phyloP scores from a whole-genome alignment of 2,329 filamentous ascomycete species.

The Diaporthe ilicicola region DNA sequence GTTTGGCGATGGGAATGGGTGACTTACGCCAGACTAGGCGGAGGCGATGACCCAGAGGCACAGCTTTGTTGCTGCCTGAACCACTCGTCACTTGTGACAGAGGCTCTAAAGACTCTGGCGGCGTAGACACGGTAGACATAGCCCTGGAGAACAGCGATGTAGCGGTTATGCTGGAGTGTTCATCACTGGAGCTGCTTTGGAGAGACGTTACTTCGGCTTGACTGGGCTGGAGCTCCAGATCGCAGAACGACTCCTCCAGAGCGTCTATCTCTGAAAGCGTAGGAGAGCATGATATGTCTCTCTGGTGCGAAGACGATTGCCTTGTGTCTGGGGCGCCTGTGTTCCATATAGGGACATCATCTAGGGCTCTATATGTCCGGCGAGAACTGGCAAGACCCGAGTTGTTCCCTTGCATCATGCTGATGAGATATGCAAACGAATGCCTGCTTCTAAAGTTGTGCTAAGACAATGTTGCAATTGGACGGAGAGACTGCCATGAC shows the following conservation, averaged over 20 bases:
- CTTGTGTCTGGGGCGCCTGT: neutral
- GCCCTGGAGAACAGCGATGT: neutral
- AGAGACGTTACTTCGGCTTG: neutral
- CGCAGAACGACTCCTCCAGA: slow-evolving; percentile 24
- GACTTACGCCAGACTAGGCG: slow-evolving; percentile 28
- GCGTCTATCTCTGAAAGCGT: slow-evolving; percentile 30
- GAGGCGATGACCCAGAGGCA: neutral
- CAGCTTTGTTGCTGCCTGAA: neutral
- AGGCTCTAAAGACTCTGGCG: neutral
- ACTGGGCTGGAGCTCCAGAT: neutral
- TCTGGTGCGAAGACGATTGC: neutral
- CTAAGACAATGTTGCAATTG: too few species aligned
- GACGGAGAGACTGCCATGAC: too few species aligned
- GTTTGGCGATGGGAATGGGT: neutral
- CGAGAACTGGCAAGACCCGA: neutral
- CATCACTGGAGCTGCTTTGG: neutral
- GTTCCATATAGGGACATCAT: slow-evolving; percentile 2
- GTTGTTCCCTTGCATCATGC: neutral
- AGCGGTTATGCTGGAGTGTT: neutral
- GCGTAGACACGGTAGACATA: too few species aligned
- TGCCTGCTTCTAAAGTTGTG: too few species aligned
- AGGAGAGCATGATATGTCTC: slow-evolving; percentile 16
- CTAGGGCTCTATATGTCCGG: slow-evolving; percentile 5
- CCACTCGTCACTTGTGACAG: neutral
- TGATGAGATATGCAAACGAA: too few species aligned